Percentiles rank a stretch among this genome's conserved stretches.
Conservation (phyloP, 2,329 filamentous ascomycete genomes). For the Coniochaeta hoffmannii region DNA sequence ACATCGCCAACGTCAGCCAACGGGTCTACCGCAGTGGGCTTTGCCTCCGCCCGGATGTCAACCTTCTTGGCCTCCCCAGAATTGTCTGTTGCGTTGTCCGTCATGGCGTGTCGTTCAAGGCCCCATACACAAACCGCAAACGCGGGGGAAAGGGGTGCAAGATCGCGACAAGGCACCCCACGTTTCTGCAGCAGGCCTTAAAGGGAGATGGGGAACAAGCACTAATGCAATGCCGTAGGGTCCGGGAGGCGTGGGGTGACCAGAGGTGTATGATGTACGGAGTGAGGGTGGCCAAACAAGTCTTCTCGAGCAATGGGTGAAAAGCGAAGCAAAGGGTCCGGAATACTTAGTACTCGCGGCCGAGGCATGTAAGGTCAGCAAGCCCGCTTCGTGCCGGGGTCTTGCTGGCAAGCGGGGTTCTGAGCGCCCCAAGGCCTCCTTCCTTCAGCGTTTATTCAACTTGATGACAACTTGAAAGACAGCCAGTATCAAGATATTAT, state of each 20-base stretch:
- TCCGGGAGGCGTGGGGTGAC: not conserved
- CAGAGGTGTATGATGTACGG: not conserved
- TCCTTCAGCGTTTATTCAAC: not conserved
- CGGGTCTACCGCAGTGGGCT: constrained; percentile 8
- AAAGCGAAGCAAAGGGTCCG: not conserved
- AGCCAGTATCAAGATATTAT: too few species aligned
- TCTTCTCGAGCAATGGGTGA: too few species aligned
- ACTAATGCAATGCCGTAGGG: not conserved
- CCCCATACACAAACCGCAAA: not conserved
- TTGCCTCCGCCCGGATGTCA: not conserved
- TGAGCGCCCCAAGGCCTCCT: not conserved
- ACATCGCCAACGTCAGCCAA: constrained; percentile 43
- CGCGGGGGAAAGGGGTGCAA: not conserved
- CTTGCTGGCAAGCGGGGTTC: not conserved
- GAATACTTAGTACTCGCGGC: too few species aligned
- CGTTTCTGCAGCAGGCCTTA: not conserved
- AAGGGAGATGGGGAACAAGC: not conserved
- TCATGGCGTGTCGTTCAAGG: not conserved
- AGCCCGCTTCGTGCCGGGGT: too few species aligned
- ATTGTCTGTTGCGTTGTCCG: not conserved
- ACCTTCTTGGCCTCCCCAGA: not conserved
- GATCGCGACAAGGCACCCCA: not conserved
- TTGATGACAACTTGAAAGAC: not conserved
- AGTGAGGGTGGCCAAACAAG: not conserved
- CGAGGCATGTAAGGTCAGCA: too few species aligned